phyloP scores from a whole-genome alignment of 768 basidiomycete species.

The Mrakia gelida region DNA sequence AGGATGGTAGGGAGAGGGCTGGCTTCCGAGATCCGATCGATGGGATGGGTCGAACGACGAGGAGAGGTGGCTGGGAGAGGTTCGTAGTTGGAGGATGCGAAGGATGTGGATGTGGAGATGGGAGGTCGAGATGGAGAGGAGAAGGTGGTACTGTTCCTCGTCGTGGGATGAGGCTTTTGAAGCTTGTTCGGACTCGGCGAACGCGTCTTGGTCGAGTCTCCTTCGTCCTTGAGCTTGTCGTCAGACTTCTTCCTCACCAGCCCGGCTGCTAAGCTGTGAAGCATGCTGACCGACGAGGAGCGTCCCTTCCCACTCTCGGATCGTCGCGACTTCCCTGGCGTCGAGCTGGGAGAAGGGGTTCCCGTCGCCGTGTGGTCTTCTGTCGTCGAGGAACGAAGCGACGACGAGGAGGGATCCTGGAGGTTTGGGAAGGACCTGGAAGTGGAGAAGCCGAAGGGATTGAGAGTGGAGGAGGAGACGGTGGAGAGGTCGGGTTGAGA shows the following conservation, averaged over 20 bases:
- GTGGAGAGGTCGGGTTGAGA: slow-evolving; percentile 9
- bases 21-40: background rate
- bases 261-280: slow-evolving; percentile 65
- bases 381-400: slow-evolving; percentile 51
- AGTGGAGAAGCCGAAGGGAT: background rate
- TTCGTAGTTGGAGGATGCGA: background rate
- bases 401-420: slow-evolving; percentile 57
- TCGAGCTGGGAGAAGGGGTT: slow-evolving; percentile 42
- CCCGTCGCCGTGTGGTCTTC: background rate
- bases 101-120: background rate
- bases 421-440: slow-evolving; percentile 48
- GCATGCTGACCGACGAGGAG: slow-evolving; percentile 88
- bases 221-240: slow-evolving; percentile 54
- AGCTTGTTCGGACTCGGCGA: slow-evolving; percentile 10
- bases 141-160: background rate
- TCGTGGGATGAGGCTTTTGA: slow-evolving; percentile 1
- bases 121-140: background rate
- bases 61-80: background rate
- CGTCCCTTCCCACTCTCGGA: slow-evolving; percentile 57
- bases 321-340: slow-evolving; percentile 44
- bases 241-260: slow-evolving; percentile 75
- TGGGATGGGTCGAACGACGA: slow-evolving; percentile 2
- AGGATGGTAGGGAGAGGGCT: slow-evolving; percentile 11
- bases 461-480: slow-evolving; percentile 70
- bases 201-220: background rate